Percentiles rank a stretch among this genome's conserved stretches.
Evolutionary conservation across 306 rosid species (phyloP).

Genomic region (Cucurbita argyrosperma): DNA sequence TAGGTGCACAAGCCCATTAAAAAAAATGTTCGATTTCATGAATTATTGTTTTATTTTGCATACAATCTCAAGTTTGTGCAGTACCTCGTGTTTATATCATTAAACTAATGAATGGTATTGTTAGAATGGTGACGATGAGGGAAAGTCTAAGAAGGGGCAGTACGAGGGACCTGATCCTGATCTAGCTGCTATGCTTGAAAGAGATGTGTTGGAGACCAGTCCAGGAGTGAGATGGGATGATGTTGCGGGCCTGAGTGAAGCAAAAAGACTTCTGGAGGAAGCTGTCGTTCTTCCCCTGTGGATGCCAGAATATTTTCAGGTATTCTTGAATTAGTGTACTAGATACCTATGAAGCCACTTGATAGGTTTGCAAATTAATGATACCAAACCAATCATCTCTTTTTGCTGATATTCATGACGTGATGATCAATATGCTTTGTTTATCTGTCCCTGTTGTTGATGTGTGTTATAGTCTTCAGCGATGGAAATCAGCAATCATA

Average conservation of each 20-base stretch:
- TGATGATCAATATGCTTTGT: neutral
- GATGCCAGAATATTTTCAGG: constrained; percentile 99
- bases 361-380: neutral
- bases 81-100: neutral
- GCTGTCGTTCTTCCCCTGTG: constrained; percentile 96
- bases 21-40: neutral
- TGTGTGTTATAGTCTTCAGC: neutral
- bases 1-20: neutral
- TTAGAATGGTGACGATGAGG: constrained; percentile 37
- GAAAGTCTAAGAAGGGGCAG: constrained; percentile 57
- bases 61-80: neutral
- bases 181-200: constrained; percentile 95
- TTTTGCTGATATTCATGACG: neutral
- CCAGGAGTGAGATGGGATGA: constrained; percentile 99
- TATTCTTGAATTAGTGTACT: constrained; percentile 16
- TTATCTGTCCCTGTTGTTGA: neutral
- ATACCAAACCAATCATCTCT: neutral
- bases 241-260: constrained; percentile 89
- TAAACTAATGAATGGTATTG: neutral
- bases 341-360: neutral
- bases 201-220: constrained; percentile 86
- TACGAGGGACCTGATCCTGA: constrained; percentile 99
- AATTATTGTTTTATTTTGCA: neutral
- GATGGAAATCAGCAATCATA: neutral
- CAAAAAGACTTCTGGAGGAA: constrained; percentile 94